These are phyloP conservation scores for Russula lepida DNA, from an alignment of 768 basidiomycete species.

Conservation along the genomic window DNA sequence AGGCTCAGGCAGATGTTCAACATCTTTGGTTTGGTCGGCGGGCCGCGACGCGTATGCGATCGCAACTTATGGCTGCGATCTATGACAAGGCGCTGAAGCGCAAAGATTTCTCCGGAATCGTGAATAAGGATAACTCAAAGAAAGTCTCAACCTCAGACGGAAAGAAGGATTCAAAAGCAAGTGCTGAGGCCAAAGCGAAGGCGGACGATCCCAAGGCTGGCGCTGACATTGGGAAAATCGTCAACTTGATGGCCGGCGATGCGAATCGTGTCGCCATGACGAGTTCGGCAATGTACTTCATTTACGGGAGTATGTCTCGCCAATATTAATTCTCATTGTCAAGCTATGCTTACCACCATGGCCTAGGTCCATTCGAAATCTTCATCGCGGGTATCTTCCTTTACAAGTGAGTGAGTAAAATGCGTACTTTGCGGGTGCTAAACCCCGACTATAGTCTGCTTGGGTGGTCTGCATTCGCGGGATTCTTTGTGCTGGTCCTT, in stretches of 20 bases:
- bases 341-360: not conserved
- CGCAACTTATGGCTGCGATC: constrained; percentile 76
- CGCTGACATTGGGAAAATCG: constrained; percentile 84
- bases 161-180: constrained; percentile 15
- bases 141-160: not conserved
- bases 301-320: constrained; percentile 49
- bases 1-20: constrained; percentile 50
- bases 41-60: constrained; percentile 62
- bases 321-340: not conserved
- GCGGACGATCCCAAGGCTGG: constrained; percentile 55
- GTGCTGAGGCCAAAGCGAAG: constrained; percentile 21
- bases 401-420: constrained; percentile 46
- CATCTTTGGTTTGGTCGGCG: constrained; percentile 78
- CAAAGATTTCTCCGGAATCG: constrained; percentile 73
- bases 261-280: constrained; percentile 51
- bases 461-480: constrained; percentile 65
- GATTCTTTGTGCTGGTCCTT: constrained; percentile 56
- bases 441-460: constrained; percentile 38
- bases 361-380: constrained; percentile 65
- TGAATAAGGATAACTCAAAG: constrained; percentile 40
- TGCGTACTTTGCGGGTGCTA: not conserved
- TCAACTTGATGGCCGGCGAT: constrained; percentile 82
- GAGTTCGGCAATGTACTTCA: constrained; percentile 48
- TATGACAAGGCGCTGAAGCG: constrained; percentile 85
- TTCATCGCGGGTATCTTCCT: constrained; percentile 64